Base-by-base conservation (phyloP, 2,329 filamentous ascomycete genomes). In the Chaetothyriales sp. region DNA sequence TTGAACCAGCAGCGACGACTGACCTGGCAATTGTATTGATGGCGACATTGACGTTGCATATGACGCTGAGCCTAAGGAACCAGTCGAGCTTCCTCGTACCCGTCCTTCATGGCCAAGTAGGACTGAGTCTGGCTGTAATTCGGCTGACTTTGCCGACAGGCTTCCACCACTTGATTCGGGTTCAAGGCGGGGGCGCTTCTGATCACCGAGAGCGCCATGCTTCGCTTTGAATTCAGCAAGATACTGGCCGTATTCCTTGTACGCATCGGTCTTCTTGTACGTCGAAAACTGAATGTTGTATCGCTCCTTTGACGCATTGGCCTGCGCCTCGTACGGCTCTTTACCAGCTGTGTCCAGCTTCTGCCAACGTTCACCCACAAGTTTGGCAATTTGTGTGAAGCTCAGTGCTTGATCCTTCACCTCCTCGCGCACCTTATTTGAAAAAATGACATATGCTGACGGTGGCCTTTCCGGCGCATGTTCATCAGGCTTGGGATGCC, bases 361-460 rank as follows among this genome's bases (percentile, higher is more conserved):
- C 63, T 90, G 86, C 86, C 86, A 90, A 62, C 85, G 80, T 63
- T 90, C 85, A 5, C 86, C 86, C 1, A 89, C 86, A 1, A 88
- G 70, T 62, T 89, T 89, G 9, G 86, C 86, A 56, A 90, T 89
- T 62, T 89, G 85, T 1, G 85, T 89, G 61, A 92, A 92, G 1
- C 82, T 85, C 4, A 90, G 69, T 47, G 84, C 85, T 53, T 85
- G 81, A 2, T 81, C 84, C 63, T 86, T 88, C 20, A 90, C 69
- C 19, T 85, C 80, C 60, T 90, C 86, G 60, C 86, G 79, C 68
- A 88, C 54, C 43, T 58, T 86, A 61, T 90, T 90, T 0, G 86
- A 89, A 63, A 92, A 92, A 15, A 90, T 77, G 10, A 90, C 86
- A 68, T 90, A 90, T 48, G 86, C 86, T 4, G 86, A 90, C 0